Evolutionary conservation across 208 protist species (phyloP), one percentile per base, ranked within the genome.

Genomic region (Pavlovales sp.): DNA sequence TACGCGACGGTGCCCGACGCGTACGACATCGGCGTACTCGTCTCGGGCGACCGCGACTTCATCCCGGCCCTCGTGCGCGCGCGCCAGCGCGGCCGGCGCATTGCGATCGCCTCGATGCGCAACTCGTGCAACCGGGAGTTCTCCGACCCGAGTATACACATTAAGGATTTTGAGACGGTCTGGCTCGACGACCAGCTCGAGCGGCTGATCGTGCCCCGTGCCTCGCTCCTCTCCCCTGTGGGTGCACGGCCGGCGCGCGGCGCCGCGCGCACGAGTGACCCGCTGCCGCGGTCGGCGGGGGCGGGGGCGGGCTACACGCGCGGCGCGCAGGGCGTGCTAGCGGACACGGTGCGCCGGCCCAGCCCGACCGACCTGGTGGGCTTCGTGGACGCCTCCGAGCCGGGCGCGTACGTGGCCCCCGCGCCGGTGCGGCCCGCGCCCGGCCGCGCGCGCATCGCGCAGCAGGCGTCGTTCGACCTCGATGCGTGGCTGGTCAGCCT

Each of bases 11-110:
- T 88, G 26, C 34, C 40, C 39, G 88, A 75, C 38, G 88, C 80
- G 26, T 90, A 79, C 81, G 88, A 90, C 38, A 40, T 83, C 46
- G 67, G 79, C 41, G 88, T 88, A 18, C 88, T 90, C 80, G 84
- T 90, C 32, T 80, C 88, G 36, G 88, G 88, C 82, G 88, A 90
- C 88, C 44, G 40, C 20, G 88, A 90, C 75, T 90, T 90, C 76
- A 79, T 90, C 30, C 88, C 88, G 32, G 88, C 82, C 18, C 67
- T 90, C 34, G 34, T 41, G 34, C 81, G 88, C 40, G 83, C 67
- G 42, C 34, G 78, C 7, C 81, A 84, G 39, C 10, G 37, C 20
- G 86, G 86, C 36, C 79, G 79, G 76, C 86, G 86, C 76, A 34
- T 83, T 4, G 75, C 86, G 36, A 67, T 88, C n/a, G 79, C 71